Conservation (phyloP, 352 stramenopile species). For the Blastocystis sp. region DNA sequence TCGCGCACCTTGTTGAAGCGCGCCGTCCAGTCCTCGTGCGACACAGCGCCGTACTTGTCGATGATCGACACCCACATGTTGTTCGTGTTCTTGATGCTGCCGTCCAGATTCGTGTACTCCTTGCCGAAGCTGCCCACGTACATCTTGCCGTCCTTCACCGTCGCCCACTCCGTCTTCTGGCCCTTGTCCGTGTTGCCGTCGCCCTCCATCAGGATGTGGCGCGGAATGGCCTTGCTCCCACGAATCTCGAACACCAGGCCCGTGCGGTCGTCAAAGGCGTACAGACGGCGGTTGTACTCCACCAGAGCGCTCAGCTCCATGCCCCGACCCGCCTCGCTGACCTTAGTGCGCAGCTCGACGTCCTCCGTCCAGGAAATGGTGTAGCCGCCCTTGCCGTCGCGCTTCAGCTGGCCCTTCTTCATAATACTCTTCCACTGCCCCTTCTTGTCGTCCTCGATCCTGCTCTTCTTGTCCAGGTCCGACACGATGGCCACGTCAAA, state of each 20-base stretch:
- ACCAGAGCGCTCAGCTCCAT: slow-evolving; percentile 90
- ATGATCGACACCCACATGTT: slow-evolving; percentile 93
- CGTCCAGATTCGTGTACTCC: slow-evolving; percentile 86
- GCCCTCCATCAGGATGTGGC: slow-evolving; percentile 93
- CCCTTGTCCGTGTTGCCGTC: slow-evolving; percentile 91
- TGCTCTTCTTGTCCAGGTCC: slow-evolving; percentile 90
- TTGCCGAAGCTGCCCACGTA: slow-evolving; percentile 92
- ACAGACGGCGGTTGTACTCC: slow-evolving; percentile 83
- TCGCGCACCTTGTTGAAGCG: slow-evolving; percentile 87
- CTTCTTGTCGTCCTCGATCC: slow-evolving; percentile 82
- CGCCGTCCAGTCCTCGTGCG: slow-evolving; percentile 86
- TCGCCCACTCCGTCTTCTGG: slow-evolving; percentile 98
- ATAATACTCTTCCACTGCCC: slow-evolving; percentile 85
- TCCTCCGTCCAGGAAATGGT: slow-evolving; percentile 73
- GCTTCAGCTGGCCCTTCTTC: slow-evolving; percentile 83
- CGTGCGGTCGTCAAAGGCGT: slow-evolving; percentile 96
- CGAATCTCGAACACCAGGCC: slow-evolving; percentile 95
- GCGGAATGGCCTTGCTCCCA: slow-evolving; percentile 79
- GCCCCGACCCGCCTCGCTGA: slow-evolving; percentile 89
- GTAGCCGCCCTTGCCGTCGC: slow-evolving; percentile 74
- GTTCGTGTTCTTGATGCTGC: slow-evolving; percentile 87
- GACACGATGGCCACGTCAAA: slow-evolving; percentile 80
- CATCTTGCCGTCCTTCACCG: slow-evolving; percentile 92
- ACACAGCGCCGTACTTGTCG: slow-evolving; percentile 78
- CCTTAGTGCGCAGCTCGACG: slow-evolving; percentile 75